These are phyloP conservation scores for Pseudocercospora crystallina DNA, from an alignment of 2,329 filamentous ascomycete species.

Conservation along the genomic window DNA sequence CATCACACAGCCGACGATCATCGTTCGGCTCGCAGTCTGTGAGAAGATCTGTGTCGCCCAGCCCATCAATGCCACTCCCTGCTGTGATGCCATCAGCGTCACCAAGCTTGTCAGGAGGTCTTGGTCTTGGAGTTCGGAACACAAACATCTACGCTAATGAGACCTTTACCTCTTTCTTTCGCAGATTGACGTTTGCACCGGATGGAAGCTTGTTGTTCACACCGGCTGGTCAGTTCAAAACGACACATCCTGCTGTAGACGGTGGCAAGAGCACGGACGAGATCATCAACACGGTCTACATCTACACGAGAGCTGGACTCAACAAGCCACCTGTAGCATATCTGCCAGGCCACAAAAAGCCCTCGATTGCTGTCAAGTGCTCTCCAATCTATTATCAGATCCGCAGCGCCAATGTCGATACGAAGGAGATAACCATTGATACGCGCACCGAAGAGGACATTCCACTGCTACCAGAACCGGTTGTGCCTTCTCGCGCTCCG, in stretches of 20 bases:
- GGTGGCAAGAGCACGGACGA: constrained; percentile 80
- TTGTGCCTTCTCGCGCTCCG: constrained; percentile 56
- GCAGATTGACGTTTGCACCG: constrained; percentile 87
- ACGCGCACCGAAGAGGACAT: constrained; percentile 85
- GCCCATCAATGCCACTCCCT: constrained; percentile 87
- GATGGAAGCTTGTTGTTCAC: constrained; percentile 93
- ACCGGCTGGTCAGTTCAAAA: constrained; percentile 92
- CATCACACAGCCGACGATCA: constrained; percentile 89
- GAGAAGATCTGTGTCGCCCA: constrained; percentile 80
- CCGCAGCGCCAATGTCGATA: constrained; percentile 64
- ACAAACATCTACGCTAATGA: constrained; percentile 94
- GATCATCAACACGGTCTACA: constrained; percentile 94
- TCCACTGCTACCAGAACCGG: constrained; percentile 77
- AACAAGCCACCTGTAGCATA: constrained; percentile 96
- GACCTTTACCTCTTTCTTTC: constrained; percentile 94
- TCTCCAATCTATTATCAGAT: constrained; percentile 87
- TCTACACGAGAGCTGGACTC: constrained; percentile 92
- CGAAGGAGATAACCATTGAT: constrained; percentile 90
- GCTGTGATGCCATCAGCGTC: constrained; percentile 95
- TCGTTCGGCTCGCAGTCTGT: constrained; percentile 78
- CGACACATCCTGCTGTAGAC: constrained; percentile 65
- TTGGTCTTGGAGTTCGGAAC: constrained; percentile 65
- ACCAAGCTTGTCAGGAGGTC: constrained; percentile 68
- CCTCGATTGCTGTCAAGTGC: constrained; percentile 91
- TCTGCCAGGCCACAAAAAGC: constrained; percentile 95